A percentile compares a stretch with the other conserved stretches of the same genome.
Conservation (phyloP, 2,329 filamentous ascomycete species). For the Metarhizium robertsii region DNA sequence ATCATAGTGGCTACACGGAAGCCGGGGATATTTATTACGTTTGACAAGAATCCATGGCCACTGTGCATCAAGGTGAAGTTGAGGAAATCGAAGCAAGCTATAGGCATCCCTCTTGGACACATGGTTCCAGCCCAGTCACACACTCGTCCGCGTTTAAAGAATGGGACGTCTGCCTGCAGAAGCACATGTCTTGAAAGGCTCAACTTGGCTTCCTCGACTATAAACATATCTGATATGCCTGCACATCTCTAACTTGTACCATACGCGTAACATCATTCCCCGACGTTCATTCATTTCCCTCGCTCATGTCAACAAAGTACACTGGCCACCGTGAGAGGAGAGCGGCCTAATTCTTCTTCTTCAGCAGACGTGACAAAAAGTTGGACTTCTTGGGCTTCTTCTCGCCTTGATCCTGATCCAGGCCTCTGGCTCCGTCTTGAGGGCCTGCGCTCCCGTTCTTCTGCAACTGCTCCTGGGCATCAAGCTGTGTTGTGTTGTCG, state of each 20-base stretch:
- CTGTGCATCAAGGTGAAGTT: not conserved
- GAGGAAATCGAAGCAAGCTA: not conserved
- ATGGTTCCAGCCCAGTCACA: not conserved
- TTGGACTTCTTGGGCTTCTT: not conserved
- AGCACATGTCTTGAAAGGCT: too few species aligned
- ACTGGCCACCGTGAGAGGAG: too few species aligned
- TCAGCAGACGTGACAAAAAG: slow-evolving; percentile 10
- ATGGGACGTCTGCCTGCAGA: not conserved
- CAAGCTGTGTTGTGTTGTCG: slow-evolving; percentile 41
- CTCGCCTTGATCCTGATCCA: not conserved
- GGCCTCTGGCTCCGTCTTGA: not conserved
- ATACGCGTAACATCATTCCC: too few species aligned
- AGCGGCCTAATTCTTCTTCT: not conserved
- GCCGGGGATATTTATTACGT: not conserved
- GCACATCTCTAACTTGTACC: too few species aligned
- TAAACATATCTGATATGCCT: too few species aligned
- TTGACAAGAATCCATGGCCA: not conserved
- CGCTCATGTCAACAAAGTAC: too few species aligned
- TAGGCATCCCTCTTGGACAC: not conserved
- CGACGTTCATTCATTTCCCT: too few species aligned
- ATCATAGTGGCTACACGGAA: not conserved
- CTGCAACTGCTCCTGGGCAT: slow-evolving; percentile 25
- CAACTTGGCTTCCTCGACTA: too few species aligned
- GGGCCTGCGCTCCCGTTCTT: slow-evolving; percentile 10
- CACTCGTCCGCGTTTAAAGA: not conserved